Conservation (phyloP, 2,329 filamentous ascomycete species). For the Penicillium griseofulvum region DNA sequence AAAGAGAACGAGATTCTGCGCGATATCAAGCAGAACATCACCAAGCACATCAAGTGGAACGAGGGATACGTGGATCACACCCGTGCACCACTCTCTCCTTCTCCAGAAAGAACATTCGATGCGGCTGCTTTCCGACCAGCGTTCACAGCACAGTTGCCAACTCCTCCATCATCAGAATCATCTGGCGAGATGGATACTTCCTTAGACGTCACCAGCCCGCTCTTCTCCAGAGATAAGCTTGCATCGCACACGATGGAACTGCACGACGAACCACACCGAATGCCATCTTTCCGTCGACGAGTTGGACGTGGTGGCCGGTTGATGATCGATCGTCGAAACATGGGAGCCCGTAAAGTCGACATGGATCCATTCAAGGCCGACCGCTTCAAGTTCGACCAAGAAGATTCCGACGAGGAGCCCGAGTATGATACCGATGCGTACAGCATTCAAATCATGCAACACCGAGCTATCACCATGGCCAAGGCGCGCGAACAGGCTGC, state of each 20-base stretch:
- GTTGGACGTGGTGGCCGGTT: slow-evolving; percentile 80
- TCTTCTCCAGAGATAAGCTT: slow-evolving; percentile 39
- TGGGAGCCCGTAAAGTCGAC: slow-evolving; percentile 54
- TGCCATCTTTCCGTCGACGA: slow-evolving; percentile 75
- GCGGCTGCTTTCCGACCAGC: slow-evolving; percentile 63
- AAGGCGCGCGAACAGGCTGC: slow-evolving; percentile 44
- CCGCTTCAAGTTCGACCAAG: slow-evolving; percentile 82
- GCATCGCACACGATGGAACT: slow-evolving; percentile 43
- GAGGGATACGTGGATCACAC: slow-evolving; percentile 85
- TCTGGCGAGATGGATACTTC: slow-evolving; percentile 45
- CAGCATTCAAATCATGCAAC: slow-evolving; percentile 56
- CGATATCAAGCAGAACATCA: slow-evolving; percentile 82
- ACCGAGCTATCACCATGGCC: slow-evolving; percentile 51
- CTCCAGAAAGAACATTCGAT: slow-evolving; percentile 62
- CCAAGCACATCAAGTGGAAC: slow-evolving; percentile 90
- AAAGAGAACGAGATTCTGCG: slow-evolving; percentile 76
- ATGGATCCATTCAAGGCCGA: slow-evolving; percentile 56
- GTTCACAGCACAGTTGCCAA: slow-evolving; percentile 63
- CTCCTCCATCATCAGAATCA: slow-evolving; percentile 49
- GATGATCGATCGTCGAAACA: slow-evolving; percentile 80
- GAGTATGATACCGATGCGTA: slow-evolving; percentile 73
- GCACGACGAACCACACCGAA: slow-evolving; percentile 44
- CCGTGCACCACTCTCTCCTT: slow-evolving; percentile 76
- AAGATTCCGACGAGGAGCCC: slow-evolving; percentile 74
- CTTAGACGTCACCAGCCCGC: slow-evolving; percentile 34